Conservation (phyloP, 225 moss, liverwort and hornwort species). For the Asterella californica region DNA sequence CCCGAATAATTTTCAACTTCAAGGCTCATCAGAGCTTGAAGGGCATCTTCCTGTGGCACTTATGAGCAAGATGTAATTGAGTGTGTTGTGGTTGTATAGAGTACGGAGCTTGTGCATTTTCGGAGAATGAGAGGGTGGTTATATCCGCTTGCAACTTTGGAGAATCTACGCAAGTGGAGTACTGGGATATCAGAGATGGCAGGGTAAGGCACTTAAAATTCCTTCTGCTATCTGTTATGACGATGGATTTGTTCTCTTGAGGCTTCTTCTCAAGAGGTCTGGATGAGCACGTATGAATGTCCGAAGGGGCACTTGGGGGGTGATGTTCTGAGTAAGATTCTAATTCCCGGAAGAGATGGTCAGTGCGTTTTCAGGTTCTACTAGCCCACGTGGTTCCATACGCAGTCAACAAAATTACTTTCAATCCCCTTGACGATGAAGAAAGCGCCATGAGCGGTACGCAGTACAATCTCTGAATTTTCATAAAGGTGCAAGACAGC, state of each 20-base stretch:
- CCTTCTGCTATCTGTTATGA: not conserved
- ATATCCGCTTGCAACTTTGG: conserved; percentile 39
- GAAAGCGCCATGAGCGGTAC: conserved; percentile 63
- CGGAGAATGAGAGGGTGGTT: conserved; percentile 41
- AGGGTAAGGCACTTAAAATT: conserved; percentile 24
- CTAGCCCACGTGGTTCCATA: conserved; percentile 44
- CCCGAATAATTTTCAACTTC: not conserved
- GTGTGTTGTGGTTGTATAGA: conserved; percentile 11
- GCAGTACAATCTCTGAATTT: not conserved
- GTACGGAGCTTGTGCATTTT: conserved; percentile 45
- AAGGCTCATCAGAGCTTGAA: not conserved
- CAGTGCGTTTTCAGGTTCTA: conserved; percentile 38
- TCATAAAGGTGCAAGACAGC: no score
- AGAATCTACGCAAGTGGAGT: conserved; percentile 38
- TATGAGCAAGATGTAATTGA: not conserved
- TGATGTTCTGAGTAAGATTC: not conserved
- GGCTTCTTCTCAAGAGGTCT: not conserved
- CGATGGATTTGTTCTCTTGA: not conserved
- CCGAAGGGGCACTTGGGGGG: no score
- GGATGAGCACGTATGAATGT: no score
- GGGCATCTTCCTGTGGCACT: not conserved
- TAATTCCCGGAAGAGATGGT: not conserved
- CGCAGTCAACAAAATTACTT: conserved; percentile 45
- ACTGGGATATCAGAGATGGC: conserved; percentile 49
- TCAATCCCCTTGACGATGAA: conserved; percentile 56